These are phyloP conservation scores for Talaromyces wortmannii DNA, from an alignment of 495 filamentous ascomycete genomes.

Conservation along the genomic window DNA sequence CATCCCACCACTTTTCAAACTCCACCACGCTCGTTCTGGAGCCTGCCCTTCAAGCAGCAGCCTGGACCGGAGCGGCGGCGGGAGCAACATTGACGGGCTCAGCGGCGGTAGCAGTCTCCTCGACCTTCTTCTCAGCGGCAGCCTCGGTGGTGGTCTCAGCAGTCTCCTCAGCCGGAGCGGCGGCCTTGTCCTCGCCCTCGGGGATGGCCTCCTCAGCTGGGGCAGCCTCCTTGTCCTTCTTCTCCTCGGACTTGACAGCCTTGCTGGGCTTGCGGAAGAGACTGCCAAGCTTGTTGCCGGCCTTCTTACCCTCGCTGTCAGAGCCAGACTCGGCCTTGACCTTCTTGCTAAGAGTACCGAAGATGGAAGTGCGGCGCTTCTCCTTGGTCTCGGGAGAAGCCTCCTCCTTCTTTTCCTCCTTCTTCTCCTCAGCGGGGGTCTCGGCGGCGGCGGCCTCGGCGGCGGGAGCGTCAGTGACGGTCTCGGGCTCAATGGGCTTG, in stretches of 20 bases:
- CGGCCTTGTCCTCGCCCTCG: slow-evolving; percentile 20
- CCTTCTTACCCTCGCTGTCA: slow-evolving; percentile 44
- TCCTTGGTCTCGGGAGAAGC: slow-evolving; percentile 28
- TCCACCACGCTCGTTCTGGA: slow-evolving; percentile 21
- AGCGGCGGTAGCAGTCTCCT: slow-evolving; percentile 2
- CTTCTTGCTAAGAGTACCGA: slow-evolving; percentile 45
- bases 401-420: slow-evolving; percentile 11
- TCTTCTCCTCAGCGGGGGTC: slow-evolving; percentile 15
- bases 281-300: slow-evolving; percentile 45
- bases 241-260: slow-evolving; percentile 38
- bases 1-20: slow-evolving; percentile 41
- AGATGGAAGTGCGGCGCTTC: slow-evolving; percentile 51
- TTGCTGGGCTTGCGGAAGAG: slow-evolving; percentile 53
- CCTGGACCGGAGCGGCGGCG: slow-evolving; percentile 38
- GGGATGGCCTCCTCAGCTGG: slow-evolving; percentile 26
- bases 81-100: slow-evolving; percentile 27
- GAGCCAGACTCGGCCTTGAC: slow-evolving; percentile 45
- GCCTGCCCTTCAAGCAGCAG: slow-evolving; percentile 37
- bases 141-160: slow-evolving; percentile 29
- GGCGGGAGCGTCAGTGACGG: slow-evolving; percentile 28
- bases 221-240: slow-evolving; percentile 22
- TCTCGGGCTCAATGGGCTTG: slow-evolving; percentile 38
- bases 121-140: slow-evolving; percentile 8
- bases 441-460: slow-evolving; percentile 24
- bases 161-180: slow-evolving; percentile 21